Evolutionary conservation across 495 filamentous ascomycete genomes (phyloP).

Genomic region (Stereocaulon alpinum): DNA sequence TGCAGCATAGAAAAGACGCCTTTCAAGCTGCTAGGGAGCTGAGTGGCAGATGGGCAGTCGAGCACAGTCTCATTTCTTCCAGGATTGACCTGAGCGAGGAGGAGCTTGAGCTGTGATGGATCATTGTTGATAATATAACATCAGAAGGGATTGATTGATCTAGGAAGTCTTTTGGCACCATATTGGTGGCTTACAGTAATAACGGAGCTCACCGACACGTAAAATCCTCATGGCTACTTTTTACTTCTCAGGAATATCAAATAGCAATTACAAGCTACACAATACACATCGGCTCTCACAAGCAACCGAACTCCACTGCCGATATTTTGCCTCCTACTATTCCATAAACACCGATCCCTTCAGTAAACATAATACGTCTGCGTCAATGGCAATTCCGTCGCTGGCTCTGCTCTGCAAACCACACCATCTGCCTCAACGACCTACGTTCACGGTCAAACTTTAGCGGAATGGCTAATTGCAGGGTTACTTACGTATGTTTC

Average conservation of each 20-base stretch:
- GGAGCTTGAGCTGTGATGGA: slow-evolving; percentile 20
- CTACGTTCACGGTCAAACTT: slow-evolving; percentile 18
- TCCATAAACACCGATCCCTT: slow-evolving; percentile 1
- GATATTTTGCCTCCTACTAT: background rate
- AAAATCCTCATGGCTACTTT: too few relatives aligned
- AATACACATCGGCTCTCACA: background rate
- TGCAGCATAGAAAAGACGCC: slow-evolving; percentile 24
- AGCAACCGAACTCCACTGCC: background rate
- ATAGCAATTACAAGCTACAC: background rate
- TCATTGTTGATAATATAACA: too few relatives aligned
- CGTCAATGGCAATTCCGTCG: slow-evolving; percentile 61
- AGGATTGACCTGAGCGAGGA: slow-evolving; percentile 37
- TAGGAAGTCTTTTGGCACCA: too few relatives aligned
- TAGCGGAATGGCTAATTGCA: background rate
- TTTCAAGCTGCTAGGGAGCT: slow-evolving; percentile 34
- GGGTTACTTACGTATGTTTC: slow-evolving; percentile 59
- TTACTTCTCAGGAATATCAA: background rate
- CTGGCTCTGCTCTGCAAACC: slow-evolving; percentile 66
- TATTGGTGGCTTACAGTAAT: too few relatives aligned
- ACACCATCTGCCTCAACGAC: slow-evolving; percentile 79
- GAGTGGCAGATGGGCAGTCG: slow-evolving; percentile 33
- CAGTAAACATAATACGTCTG: slow-evolving; percentile 76
- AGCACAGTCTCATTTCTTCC: slow-evolving; percentile 37
- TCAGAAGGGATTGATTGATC: background rate
- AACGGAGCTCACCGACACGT: too few relatives aligned